Base-by-base conservation (phyloP, 257 asterid genomes). In the Primulina eburnea region DNA sequence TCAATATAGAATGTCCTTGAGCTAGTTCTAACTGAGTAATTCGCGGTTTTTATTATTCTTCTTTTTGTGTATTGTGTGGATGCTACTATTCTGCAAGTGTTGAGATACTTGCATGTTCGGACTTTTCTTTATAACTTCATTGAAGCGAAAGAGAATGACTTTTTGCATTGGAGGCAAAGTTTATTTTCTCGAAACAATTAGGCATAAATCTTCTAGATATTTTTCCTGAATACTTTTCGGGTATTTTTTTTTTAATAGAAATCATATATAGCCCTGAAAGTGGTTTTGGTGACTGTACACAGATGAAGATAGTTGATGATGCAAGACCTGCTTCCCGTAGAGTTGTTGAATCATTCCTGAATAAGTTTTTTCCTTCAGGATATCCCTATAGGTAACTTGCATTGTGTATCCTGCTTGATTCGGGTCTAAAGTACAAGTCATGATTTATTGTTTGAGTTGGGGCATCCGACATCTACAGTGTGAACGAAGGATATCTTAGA, bases 301-400 rank as follows among this genome's bases (percentile, higher is more conserved):
- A 93, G 99, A 86, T 90, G 77, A 89, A 73, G 82, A 59, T 87
- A 38, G 79, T 93, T 38, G 92, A 86, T 80, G 99, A 93, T 69
- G 72, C 92, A 6, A 85, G 97, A 79, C 89, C 96, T 38, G 82
- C 85, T 60, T 78, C 86, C 17, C 89, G 78, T 26, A 87, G 80
- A 79, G 37, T 89, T 47, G 81, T 70, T 55, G 97, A 89, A 64
- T 83, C 96, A 40, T 91, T 93, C 79, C 81, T 81, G 61, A 90
- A 89, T 72, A 86, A 87, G 71, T 93, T 93, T 76, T 91, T 93
- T 52, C 99, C 99, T 37, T 89, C 99, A 2, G 99, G 99, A 16
- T 91, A 91, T 71, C 99, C 99, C 33, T 89, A 90, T 74, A 93
- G 99, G 97, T 85, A 65, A 72, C 71, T 60, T 21, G 50, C 64